phyloP scores from a whole-genome alignment of 306 rosid genomes.

The Spatholobus suberectus region DNA sequence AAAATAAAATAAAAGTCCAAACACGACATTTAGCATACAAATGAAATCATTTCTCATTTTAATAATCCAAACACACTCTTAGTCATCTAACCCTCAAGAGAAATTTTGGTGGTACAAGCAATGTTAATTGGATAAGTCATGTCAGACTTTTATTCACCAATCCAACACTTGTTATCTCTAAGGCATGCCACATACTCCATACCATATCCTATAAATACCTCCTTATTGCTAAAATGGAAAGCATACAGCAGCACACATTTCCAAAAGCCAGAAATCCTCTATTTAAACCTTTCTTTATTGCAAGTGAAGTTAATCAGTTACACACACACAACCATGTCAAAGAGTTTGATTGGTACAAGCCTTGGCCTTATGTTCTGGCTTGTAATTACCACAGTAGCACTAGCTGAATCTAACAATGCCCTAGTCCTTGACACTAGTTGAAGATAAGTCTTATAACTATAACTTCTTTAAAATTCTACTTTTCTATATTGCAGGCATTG shows the following conservation, averaged over 20 bases:
- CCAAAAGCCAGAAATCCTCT: neutral
- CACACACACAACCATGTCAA: slow-evolving; percentile 21
- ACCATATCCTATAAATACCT: slow-evolving; percentile 32
- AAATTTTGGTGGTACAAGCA: neutral
- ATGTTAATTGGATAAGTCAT: neutral
- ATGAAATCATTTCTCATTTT: neutral
- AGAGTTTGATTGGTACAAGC: slow-evolving; percentile 10
- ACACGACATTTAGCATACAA: too few relatives aligned
- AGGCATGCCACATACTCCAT: neutral
- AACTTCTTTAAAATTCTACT: too few relatives aligned
- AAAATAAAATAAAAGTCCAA: too few relatives aligned
- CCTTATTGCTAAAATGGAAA: neutral
- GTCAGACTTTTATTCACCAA: slow-evolving; percentile 24
- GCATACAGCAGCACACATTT: neutral
- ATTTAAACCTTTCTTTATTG: too few relatives aligned
- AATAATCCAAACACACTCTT: neutral
- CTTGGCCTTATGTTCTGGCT: slow-evolving; percentile 33
- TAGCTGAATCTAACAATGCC: slow-evolving; percentile 39
- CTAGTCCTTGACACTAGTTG: slow-evolving; percentile 65
- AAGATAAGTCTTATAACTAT: too few relatives aligned
- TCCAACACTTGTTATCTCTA: neutral
- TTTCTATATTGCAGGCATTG: too few relatives aligned
- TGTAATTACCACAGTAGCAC: slow-evolving; percentile 33
- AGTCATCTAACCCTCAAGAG: neutral
- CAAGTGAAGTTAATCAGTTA: too few relatives aligned